phyloP scores from a whole-genome alignment of 345 rosid species.

The Odontarrhena argentea region DNA sequence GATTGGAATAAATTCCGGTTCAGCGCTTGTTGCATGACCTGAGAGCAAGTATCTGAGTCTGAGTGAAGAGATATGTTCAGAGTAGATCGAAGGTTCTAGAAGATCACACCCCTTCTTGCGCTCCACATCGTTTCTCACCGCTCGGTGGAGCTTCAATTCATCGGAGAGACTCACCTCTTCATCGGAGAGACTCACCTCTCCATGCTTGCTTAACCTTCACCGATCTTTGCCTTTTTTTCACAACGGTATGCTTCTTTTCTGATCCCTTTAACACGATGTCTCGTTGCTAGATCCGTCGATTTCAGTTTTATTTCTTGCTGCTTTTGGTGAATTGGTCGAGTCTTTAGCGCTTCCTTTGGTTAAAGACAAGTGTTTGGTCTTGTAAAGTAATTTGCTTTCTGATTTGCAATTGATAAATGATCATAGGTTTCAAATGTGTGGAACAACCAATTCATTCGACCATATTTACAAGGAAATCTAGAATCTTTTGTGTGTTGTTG shows the following conservation, averaged over 20 bases:
- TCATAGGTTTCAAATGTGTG: constrained; percentile 10
- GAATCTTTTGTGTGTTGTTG: neutral
- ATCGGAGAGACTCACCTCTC: constrained; percentile 2
- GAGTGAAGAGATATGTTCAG: constrained; percentile 26
- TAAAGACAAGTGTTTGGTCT: constrained; percentile 7
- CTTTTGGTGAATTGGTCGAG: constrained; percentile 11
- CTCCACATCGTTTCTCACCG: constrained; percentile 30
- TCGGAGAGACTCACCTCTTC: constrained; percentile 20
- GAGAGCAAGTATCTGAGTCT: constrained; percentile 33
- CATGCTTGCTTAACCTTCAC: constrained; percentile 33
- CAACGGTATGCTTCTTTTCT: constrained; percentile 2
- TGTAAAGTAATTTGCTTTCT: neutral
- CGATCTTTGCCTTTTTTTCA: constrained; percentile 21
- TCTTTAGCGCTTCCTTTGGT: neutral
- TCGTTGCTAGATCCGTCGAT: constrained; percentile 31
- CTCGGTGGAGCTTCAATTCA: constrained; percentile 32
- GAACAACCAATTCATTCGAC: neutral
- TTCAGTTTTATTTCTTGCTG: neutral
- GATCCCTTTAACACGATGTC: constrained; percentile 6
- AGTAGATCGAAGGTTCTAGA: constrained; percentile 38
- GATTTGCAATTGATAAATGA: constrained; percentile 17
- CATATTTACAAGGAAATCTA: neutral
- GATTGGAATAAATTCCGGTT: constrained; percentile 34
- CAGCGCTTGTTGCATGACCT: neutral
- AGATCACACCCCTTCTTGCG: constrained; percentile 32